A percentile compares a stretch with the other conserved stretches of the same genome.
phyloP scores from a whole-genome alignment of 208 protist genomes.

The Zelonia costaricensis region DNA sequence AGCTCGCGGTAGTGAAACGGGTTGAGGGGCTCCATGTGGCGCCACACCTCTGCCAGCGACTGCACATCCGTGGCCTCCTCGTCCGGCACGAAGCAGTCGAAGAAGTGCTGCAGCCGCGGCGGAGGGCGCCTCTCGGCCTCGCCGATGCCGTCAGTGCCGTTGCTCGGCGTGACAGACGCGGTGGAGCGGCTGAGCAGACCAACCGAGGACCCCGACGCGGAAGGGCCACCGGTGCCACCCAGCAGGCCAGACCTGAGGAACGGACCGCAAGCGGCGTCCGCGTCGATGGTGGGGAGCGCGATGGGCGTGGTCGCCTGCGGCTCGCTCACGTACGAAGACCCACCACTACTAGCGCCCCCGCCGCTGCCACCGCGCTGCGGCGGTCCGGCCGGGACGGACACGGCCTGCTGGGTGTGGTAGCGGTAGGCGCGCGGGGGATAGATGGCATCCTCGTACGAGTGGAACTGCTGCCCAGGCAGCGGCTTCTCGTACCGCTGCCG shows the following conservation, averaged over 20 bases:
- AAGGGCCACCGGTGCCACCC: constrained; percentile 12
- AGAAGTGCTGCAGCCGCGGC: constrained; percentile 49
- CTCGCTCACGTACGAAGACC: not conserved
- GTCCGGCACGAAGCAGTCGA: constrained; percentile 65
- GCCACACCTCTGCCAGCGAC: constrained; percentile 13
- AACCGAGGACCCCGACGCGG: constrained; percentile 3
- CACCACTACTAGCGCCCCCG: not conserved
- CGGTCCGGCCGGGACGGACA: not conserved
- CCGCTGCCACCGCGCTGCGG: constrained; percentile 1
- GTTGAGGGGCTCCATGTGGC: constrained; percentile 61
- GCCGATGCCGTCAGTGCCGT: not conserved
- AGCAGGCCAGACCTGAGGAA: constrained; percentile 3
- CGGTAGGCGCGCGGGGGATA: constrained; percentile 78
- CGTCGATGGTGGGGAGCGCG: constrained; percentile 76
- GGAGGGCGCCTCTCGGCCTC: constrained; percentile 32
- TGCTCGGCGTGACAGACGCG: constrained; percentile 5
- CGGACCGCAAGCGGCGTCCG: constrained; percentile 50
- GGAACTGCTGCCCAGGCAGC: constrained; percentile 30
- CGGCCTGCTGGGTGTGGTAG: constrained; percentile 49
- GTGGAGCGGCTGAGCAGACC: constrained; percentile 8
- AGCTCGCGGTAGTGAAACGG: constrained; percentile 74
- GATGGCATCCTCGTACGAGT: constrained; percentile 62
- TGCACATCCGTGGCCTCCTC: constrained; percentile 9
- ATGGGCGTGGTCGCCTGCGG: constrained; percentile 17
- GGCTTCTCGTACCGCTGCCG: constrained; percentile 29